Evolutionary conservation across 768 basidiomycete genomes (phyloP).

Genomic region (Naganishia friedmannii): DNA sequence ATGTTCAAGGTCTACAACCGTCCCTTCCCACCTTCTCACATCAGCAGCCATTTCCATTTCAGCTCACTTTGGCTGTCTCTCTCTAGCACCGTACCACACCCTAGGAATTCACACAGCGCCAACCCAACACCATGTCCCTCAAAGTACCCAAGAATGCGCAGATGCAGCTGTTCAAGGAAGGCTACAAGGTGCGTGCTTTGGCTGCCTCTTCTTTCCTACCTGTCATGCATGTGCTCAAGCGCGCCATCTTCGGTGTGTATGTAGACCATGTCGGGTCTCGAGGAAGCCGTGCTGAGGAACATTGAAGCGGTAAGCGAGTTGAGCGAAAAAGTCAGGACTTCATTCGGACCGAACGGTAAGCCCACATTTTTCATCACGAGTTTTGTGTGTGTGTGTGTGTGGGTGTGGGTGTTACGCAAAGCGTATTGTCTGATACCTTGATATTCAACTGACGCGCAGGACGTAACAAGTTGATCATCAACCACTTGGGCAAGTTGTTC

Average conservation of each 20-base stretch:
- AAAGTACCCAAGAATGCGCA: conserved; percentile 88
- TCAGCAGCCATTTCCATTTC: no score
- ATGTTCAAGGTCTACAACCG: background rate
- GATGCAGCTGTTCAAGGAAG: conserved; percentile 92
- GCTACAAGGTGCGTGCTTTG: conserved; percentile 72
- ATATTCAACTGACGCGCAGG: conserved; percentile 57
- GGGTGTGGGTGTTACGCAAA: no score
- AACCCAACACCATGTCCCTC: conserved; percentile 63
- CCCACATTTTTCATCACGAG: no score
- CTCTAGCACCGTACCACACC: background rate
- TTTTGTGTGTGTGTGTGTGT: no score
- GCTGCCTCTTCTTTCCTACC: conserved; percentile 3
- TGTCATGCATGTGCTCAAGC: no score
- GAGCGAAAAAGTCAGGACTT: conserved; percentile 89
- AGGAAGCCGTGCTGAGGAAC: conserved; percentile 95
- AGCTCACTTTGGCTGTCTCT: no score
- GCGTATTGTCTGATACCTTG: no score
- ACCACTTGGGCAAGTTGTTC: conserved; percentile 90
- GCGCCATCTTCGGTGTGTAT: background rate
- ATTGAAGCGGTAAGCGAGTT: conserved; percentile 94
- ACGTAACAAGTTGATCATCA: conserved; percentile 95
- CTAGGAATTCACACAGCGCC: no score
- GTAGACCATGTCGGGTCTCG: conserved; percentile 74
- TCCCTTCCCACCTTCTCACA: no score
- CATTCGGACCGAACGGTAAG: conserved; percentile 92